phyloP scores from a whole-genome alignment of 371 early-diverging fungal genomes.

The Rhizomucor pusillus region DNA sequence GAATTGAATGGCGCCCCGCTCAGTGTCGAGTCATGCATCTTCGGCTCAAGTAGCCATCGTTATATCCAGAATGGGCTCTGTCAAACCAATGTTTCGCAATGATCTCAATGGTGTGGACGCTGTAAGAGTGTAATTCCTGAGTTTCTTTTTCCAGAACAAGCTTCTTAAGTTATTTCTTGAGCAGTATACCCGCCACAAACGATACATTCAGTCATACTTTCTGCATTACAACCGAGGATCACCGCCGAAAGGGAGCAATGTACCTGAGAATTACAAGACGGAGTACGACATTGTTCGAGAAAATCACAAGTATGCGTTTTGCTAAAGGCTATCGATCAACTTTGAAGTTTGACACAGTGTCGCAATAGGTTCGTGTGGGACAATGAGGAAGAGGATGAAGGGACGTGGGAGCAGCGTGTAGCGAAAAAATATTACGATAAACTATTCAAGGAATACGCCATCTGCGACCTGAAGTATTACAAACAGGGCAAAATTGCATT shows the following conservation, averaged over 20 bases:
- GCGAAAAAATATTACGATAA: constrained; percentile 85
- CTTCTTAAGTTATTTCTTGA: neutral
- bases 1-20: no score
- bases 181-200: constrained; percentile 55
- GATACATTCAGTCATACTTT: constrained; percentile 53
- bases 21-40: no score
- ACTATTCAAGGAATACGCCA: constrained; percentile 83
- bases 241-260: constrained; percentile 1
- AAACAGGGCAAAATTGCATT: constrained; percentile 78
- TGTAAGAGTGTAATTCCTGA: constrained; percentile 19
- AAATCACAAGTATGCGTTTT: constrained; percentile 21
- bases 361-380: constrained; percentile 31
- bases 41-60: no score
- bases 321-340: neutral
- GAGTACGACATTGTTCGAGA: constrained; percentile 57
- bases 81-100: constrained; percentile 28
- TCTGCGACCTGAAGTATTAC: constrained; percentile 75
- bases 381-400: constrained; percentile 35
- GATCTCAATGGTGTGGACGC: constrained; percentile 37
- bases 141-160: neutral
- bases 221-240: constrained; percentile 23
- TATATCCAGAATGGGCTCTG: constrained; percentile 16
- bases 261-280: constrained; percentile 43
- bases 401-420: constrained; percentile 75
- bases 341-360: neutral